Percentiles rank a stretch among this genome's conserved stretches.
These are phyloP conservation scores for Cyclaneusma minus DNA, from an alignment of 2,329 filamentous ascomycete species.

Conservation along the genomic window DNA sequence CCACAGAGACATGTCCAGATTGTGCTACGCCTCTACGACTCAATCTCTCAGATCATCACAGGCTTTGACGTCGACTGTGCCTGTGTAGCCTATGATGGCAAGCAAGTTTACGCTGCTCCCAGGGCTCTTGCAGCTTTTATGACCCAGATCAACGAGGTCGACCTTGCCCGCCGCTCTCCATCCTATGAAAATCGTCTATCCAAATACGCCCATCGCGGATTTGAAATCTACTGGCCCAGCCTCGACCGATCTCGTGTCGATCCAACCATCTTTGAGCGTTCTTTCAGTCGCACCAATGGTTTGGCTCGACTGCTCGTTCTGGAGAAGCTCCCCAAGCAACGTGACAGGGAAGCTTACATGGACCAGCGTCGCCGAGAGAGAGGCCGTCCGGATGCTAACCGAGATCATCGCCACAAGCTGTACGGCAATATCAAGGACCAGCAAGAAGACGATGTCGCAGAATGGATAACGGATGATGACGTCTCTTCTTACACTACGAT, in stretches of 20 bases:
- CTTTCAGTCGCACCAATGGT: constrained; percentile 59
- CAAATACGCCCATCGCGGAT: constrained; percentile 73
- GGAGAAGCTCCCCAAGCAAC: constrained; percentile 57
- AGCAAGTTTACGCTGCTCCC: constrained; percentile 65
- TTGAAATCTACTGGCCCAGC: constrained; percentile 67
- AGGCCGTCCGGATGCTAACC: constrained; percentile 44
- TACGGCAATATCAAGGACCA: constrained; percentile 61
- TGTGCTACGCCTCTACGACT: constrained; percentile 73
- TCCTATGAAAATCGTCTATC: constrained; percentile 79
- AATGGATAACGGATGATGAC: constrained; percentile 67
- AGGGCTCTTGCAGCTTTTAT: constrained; percentile 65
- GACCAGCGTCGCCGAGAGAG: constrained; percentile 56
- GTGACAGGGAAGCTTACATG: constrained; percentile 54
- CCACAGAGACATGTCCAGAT: constrained; percentile 73
- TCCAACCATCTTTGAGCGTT: constrained; percentile 75
- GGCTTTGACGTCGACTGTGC: constrained; percentile 83
- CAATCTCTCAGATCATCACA: constrained; percentile 68
- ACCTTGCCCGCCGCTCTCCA: constrained; percentile 64
- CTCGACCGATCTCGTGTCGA: constrained; percentile 64
- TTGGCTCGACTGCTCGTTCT: constrained; percentile 67
- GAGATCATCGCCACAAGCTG: constrained; percentile 24
- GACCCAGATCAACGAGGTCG: constrained; percentile 68
- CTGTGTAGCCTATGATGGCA: constrained; percentile 66
- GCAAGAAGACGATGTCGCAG: constrained; percentile 67
- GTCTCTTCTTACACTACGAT: constrained; percentile 70